Evolutionary conservation across 225 moss, liverwort and hornwort genomes (phyloP), one percentile per base, ranked within the genome.

Genomic region (Pleurozium schreberi): DNA sequence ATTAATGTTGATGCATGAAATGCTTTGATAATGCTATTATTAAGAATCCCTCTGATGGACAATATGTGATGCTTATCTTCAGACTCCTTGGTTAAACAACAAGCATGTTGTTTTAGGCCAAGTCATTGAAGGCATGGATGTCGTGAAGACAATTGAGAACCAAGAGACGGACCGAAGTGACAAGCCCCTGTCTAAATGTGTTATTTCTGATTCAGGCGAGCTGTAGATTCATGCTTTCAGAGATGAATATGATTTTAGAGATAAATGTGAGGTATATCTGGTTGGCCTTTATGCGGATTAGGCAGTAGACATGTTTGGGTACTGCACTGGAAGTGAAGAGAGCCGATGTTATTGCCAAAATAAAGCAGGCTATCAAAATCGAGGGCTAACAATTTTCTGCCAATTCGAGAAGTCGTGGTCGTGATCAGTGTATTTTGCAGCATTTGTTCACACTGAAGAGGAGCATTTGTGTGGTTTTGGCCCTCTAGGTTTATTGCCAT

Each of bases 61-160:
- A 80, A 47, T 59, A 33, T 84, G 71, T 81, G 87, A 43, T 90
- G 73, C 53, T 88, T 88, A 61, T 70, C 62, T 91, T 91, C 94
- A 98, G 96, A 98, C 97, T 61, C 84, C 91, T 19, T 98, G 98
- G 98, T 92, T 98, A 85, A 91, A 98, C 92, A 86, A 87, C 42
- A 93, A 95, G 80, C 97, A 98, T 71, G 98, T 97, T 63, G 97
- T 98, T 36, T 98, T 98, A 38, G 98, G 98, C 59, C 96, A 97
- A 92, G 98, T 98, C 60, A 76, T 98, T 62, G 96, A 96, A 79
- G 98, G 98, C 69, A 20, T 96, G 91, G 96, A 98, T 80, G 84
- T 97, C 64, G 95, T 98, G n/a, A 86, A 63, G 65, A 69, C 60
- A 63, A 96, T 98, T 66, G 98, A 96, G 93, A 73, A n/a, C 76